phyloP scores from a whole-genome alignment of 768 basidiomycete genomes.

The Boletus rubescentipes region DNA sequence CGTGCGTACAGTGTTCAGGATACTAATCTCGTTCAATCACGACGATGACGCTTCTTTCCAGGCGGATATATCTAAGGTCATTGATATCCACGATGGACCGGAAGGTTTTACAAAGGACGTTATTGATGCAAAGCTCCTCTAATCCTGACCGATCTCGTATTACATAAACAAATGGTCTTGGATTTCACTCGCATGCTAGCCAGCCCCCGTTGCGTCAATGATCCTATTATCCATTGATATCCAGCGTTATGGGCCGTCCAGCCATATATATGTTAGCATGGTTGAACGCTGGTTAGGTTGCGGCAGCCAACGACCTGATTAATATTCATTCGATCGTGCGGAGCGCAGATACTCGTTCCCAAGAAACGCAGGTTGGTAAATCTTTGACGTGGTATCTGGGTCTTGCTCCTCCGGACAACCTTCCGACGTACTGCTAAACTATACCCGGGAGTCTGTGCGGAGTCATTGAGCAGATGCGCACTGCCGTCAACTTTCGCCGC shows the following conservation, averaged over 20 bases:
- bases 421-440: not conserved
- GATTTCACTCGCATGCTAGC: not conserved
- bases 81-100: constrained; percentile 80
- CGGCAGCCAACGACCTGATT: no score
- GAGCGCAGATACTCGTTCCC: no score
- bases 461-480: no score
- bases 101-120: constrained; percentile 75
- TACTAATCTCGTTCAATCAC: not conserved
- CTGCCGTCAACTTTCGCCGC: not conserved
- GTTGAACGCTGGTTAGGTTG: no score
- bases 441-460: not conserved
- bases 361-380: no score
- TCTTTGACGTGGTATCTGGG: no score
- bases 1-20: constrained; percentile 43
- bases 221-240: not conserved
- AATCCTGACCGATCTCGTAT: constrained; percentile 7
- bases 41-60: constrained; percentile 29
- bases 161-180: not conserved
- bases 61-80: constrained; percentile 76
- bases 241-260: no score
- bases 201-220: not conserved
- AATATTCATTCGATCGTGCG: no score
- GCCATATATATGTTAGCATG: no score
- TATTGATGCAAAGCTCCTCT: constrained; percentile 60
- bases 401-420: not conserved